Evolutionary conservation across 345 rosid genomes (phyloP), one percentile per base, ranked within the genome.

Genomic region (Euclidium syriacum): DNA sequence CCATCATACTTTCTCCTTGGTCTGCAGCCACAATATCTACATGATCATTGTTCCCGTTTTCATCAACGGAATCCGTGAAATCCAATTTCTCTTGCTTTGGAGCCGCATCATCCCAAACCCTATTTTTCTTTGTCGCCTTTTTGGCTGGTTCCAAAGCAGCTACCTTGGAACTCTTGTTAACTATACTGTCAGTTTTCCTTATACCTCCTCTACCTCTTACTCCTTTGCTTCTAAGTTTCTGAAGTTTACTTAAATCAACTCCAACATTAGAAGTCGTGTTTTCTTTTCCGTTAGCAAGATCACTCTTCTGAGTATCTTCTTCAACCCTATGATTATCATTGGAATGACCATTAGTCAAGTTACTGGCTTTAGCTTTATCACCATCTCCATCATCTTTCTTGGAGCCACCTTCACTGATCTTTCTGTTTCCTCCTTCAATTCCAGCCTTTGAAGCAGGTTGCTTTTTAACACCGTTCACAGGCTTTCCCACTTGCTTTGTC

Each of bases 1-100:
- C 99, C 99, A 94, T 94, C 99, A 94, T 87, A 78, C 99, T 94
- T 73, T 85, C 90, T 48, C 97, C 99, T 50, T 83, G 87, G 75
- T 83, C 81, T 68, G 91, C 87, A 69, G 83, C 85, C 80, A 79
- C 86, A 60, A 77, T 81, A 25, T 81, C 86, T 17, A 80, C 49
- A 58, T 75, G 78, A 65, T 69, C 83, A 26, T 63, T 80, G 64
- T 62, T 65, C 62, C 83, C 83, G 52, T 78, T 84, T 64, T 65
- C 85, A 52, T 65, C 89, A 10, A 74, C 75, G 32, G 86, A 83
- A 75, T 83, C 89, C 0, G 99, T 87, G 36, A 87, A 90, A 73
- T 94, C 99, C 85, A 94, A 60, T 67, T 90, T 94, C 36, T 79
- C 40, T 47, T 80, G 85, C 3, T 71, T 71, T 26, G 62, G 54